These are phyloP conservation scores for Ogataea polymorpha DNA, from an alignment of 805 yeast species.

Conservation along the genomic window DNA sequence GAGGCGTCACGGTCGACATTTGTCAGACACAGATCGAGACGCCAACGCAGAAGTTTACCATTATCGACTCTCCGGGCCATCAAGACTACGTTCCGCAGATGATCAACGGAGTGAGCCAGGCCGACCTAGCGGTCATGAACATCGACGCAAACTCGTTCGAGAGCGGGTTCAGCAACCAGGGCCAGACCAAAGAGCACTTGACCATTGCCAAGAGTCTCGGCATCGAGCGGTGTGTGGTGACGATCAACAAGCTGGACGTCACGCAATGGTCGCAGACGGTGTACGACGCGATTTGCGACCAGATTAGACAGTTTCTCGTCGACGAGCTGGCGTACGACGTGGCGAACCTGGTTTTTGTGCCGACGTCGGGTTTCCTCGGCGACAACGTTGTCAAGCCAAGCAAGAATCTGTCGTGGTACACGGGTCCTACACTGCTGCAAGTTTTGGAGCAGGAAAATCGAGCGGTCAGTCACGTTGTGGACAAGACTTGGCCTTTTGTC, in stretches of 20 bases:
- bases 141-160: constrained; percentile 76
- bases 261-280: constrained; percentile 54
- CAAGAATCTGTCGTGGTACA: constrained; percentile 27
- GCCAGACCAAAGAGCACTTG: constrained; percentile 80
- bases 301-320: constrained; percentile 48
- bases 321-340: constrained; percentile 49
- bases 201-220: constrained; percentile 66
- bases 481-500: constrained; percentile 42
- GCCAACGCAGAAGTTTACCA: constrained; percentile 49
- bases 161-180: constrained; percentile 60
- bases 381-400: constrained; percentile 55
- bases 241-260: constrained; percentile 69
- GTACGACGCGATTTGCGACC: constrained; percentile 47
- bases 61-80: constrained; percentile 86
- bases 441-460: constrained; percentile 37
- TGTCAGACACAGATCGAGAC: constrained; percentile 69
- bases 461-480: constrained; percentile 12
- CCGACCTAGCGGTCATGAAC: constrained; percentile 70
- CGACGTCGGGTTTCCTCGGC: constrained; percentile 69
- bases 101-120: constrained; percentile 80
- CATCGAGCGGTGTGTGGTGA: constrained; percentile 55
- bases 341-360: constrained; percentile 48
- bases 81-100: constrained; percentile 79
- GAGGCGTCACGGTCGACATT: constrained; percentile 80
- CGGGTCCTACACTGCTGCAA: constrained; percentile 47